phyloP scores from a whole-genome alignment of 768 basidiomycete genomes.

The Panus rudis region DNA sequence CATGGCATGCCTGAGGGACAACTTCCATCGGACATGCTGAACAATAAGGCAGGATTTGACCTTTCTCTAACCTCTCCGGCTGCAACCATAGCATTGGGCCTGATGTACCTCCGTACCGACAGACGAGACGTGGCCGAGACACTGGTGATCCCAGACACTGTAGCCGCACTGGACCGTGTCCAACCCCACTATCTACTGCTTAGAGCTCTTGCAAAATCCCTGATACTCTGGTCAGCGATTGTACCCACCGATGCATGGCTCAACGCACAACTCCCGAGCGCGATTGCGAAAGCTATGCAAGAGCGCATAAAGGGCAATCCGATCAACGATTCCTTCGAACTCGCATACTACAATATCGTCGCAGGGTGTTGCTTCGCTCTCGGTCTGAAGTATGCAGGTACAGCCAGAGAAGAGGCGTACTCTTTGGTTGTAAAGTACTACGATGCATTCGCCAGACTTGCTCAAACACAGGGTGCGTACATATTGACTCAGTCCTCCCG shows the following conservation, averaged over 20 bases:
- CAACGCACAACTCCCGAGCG: conserved; percentile 55
- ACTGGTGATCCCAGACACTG: conserved; percentile 74
- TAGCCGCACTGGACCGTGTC: conserved; percentile 72
- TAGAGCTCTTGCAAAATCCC: conserved; percentile 64
- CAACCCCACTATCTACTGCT: conserved; percentile 84
- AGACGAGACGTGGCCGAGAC: conserved; percentile 83
- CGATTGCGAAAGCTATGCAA: conserved; percentile 57
- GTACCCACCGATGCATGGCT: conserved; percentile 71
- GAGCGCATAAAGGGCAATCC: conserved; percentile 37
- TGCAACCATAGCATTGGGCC: conserved; percentile 80
- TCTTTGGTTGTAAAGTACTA: conserved; percentile 73
- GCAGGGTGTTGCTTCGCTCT: conserved; percentile 90
- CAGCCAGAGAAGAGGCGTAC: conserved; percentile 86
- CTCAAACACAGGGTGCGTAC: conserved; percentile 68
- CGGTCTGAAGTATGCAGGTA: conserved; percentile 90
- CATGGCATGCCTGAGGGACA: conserved; percentile 69
- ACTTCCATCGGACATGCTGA: conserved; percentile 28
- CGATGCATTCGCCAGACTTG: conserved; percentile 68
- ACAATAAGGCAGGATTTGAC: conserved; percentile 54
- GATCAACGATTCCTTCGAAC: conserved; percentile 67
- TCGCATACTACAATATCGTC: conserved; percentile 88
- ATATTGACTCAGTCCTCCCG: too few species aligned
- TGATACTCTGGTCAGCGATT: conserved; percentile 87
- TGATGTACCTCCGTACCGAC: conserved; percentile 89
- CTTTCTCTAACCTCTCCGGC: conserved; percentile 88